Evolutionary conservation across 1,139 yeast species (phyloP).

Genomic region (Diutina mesorugosa): DNA sequence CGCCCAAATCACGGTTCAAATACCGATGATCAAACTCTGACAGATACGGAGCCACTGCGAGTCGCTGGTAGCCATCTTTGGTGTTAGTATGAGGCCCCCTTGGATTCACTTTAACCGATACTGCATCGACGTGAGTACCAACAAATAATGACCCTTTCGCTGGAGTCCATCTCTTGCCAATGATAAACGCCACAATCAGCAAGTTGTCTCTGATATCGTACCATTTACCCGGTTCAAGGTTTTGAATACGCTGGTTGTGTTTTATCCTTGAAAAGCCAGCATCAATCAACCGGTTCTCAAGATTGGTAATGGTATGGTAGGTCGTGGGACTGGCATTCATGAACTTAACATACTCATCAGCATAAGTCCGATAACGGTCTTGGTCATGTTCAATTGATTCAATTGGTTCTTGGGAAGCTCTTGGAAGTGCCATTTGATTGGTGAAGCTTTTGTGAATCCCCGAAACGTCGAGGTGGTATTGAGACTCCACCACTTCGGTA

Average conservation of each 20-base stretch:
- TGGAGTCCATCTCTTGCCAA: slow-evolving; percentile 47
- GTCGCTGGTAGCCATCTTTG: slow-evolving; percentile 44
- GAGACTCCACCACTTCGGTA: neutral
- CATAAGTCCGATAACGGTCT: slow-evolving; percentile 9
- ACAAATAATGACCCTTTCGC: slow-evolving; percentile 44
- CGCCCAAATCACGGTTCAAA: slow-evolving; percentile 58
- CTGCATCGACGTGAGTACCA: slow-evolving; percentile 50
- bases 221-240: slow-evolving; percentile 14
- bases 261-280: slow-evolving; percentile 19
- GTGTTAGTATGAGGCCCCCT: slow-evolving; percentile 21
- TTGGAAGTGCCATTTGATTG: neutral
- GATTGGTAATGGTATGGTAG: slow-evolving; percentile 22
- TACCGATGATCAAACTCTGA: slow-evolving; percentile 43
- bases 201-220: slow-evolving; percentile 24
- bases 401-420: neutral
- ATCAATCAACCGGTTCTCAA: slow-evolving; percentile 13
- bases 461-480: neutral
- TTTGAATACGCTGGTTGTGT: slow-evolving; percentile 15
- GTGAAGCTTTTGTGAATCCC: neutral
- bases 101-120: slow-evolving; percentile 48
- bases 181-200: slow-evolving; percentile 36
- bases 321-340: slow-evolving; percentile 30
- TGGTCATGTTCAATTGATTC: neutral
- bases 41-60: slow-evolving; percentile 59
- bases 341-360: slow-evolving; percentile 22